These are phyloP conservation scores for Auriscalpium microsporum DNA, from an alignment of 768 basidiomycete species.

Conservation along the genomic window DNA sequence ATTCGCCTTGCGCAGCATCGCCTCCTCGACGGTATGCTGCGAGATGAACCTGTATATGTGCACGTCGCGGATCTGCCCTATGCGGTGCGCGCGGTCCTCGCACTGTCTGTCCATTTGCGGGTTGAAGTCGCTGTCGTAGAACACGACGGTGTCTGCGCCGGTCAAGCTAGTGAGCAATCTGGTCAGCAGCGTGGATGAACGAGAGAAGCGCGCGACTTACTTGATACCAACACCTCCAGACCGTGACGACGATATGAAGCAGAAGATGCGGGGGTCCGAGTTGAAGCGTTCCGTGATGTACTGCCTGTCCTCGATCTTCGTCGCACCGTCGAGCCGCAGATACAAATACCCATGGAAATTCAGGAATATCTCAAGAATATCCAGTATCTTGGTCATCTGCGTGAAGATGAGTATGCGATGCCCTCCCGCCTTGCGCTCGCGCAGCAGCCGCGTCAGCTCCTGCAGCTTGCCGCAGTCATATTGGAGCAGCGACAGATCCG, in stretches of 20 bases:
- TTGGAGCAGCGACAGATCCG: conserved; percentile 80
- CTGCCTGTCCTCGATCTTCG: conserved; percentile 90
- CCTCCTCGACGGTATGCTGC: conserved; percentile 87
- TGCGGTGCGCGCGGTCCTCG: conserved; percentile 96
- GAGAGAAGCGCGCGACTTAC: conserved; percentile 36
- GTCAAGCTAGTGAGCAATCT: conserved; percentile 45
- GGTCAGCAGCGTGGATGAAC: conserved; percentile 14
- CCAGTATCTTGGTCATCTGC: conserved; percentile 91
- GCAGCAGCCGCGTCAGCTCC: conserved; percentile 66
- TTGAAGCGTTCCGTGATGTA: conserved; percentile 86
- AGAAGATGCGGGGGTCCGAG: conserved; percentile 69
- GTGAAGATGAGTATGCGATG: conserved; percentile 94
- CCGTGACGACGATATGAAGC: conserved; percentile 80
- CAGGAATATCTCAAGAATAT: conserved; percentile 89
- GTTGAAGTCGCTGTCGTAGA: conserved; percentile 96
- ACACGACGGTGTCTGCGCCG: conserved; percentile 91
- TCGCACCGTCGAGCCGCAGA: conserved; percentile 88
- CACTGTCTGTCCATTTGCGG: conserved; percentile 98
- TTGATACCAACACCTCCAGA: conserved; percentile 93
- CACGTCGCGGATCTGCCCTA: conserved; percentile 93
- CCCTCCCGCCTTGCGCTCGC: conserved; percentile 77
- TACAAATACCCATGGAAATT: conserved; percentile 92
- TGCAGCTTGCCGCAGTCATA: conserved; percentile 97
- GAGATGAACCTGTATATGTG: conserved; percentile 95
- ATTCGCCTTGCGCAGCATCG: conserved; percentile 94